These are phyloP conservation scores for Amanita polypyramis DNA, from an alignment of 768 basidiomycete genomes.

Conservation along the genomic window DNA sequence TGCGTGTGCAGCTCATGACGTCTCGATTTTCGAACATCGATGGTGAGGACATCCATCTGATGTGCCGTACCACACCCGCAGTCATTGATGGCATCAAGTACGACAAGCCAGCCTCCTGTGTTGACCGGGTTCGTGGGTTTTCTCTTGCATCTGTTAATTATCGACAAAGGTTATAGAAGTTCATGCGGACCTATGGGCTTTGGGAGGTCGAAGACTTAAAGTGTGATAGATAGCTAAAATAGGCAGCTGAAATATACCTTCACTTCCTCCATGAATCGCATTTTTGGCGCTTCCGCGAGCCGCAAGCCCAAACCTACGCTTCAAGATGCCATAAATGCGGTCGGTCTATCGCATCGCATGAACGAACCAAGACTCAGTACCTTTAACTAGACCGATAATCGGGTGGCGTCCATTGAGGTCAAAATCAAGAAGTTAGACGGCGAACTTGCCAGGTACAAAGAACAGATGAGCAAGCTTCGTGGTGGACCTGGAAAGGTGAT, in stretches of 20 bases:
- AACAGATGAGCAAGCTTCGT: slow-evolving; percentile 90
- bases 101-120: slow-evolving; percentile 17
- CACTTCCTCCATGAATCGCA: slow-evolving; percentile 56
- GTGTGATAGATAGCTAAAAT: slow-evolving; percentile 11
- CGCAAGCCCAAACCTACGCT: slow-evolving; percentile 82
- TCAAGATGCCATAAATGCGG: slow-evolving; percentile 88
- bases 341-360: slow-evolving; percentile 24
- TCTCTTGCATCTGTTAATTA: background rate
- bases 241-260: background rate
- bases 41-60: slow-evolving; percentile 16
- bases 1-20: slow-evolving; percentile 16
- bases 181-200: slow-evolving; percentile 22
- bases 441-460: slow-evolving; percentile 85
- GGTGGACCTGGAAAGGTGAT: slow-evolving; percentile 86
- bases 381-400: slow-evolving; percentile 64
- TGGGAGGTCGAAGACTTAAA: slow-evolving; percentile 22
- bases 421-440: slow-evolving; percentile 96
- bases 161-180: slow-evolving; percentile 14
- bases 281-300: slow-evolving; percentile 65
- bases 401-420: slow-evolving; percentile 85
- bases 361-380: background rate
- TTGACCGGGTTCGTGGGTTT: slow-evolving; percentile 16
- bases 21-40: slow-evolving; percentile 19
- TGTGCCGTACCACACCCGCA: slow-evolving; percentile 22
- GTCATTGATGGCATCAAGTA: slow-evolving; percentile 15